These are phyloP conservation scores for Macadamia tetraphylla DNA, from an alignment of 164 flowering plant species.

Conservation along the genomic window DNA sequence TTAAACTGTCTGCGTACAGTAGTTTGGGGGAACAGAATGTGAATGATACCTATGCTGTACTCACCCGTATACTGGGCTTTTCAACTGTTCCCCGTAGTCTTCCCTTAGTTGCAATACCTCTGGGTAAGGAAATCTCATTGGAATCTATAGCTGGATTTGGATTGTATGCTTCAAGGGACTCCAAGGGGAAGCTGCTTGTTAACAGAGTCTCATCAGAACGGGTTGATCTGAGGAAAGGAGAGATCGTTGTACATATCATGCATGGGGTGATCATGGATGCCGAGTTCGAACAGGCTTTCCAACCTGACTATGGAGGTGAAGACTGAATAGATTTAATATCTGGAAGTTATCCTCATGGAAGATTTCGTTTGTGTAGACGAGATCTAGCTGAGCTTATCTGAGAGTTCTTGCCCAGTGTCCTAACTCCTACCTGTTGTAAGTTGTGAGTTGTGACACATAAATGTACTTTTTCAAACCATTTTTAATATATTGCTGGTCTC, in stretches of 20 bases:
- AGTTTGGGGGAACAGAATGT: constrained; percentile 29
- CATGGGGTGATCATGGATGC: constrained; percentile 87
- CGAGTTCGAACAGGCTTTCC: constrained; percentile 63
- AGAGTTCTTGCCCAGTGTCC: too few relatives aligned
- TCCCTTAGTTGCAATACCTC: constrained; percentile 25
- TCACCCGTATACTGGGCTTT: constrained; percentile 68
- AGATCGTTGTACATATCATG: constrained; percentile 69
- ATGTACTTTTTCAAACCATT: too few relatives aligned
- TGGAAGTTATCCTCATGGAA: background rate
- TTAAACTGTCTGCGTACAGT: constrained; percentile 35
- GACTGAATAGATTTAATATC: constrained; percentile 7
- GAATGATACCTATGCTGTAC: constrained; percentile 48
- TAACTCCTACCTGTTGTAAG: too few relatives aligned
- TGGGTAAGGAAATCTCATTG: constrained; percentile 32
- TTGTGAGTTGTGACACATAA: too few relatives aligned
- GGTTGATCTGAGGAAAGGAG: constrained; percentile 45
- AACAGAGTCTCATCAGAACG: constrained; percentile 45
- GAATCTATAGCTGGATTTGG: constrained; percentile 70
- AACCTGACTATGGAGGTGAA: constrained; percentile 36
- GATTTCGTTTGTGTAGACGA: background rate
- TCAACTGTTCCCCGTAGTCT: constrained; percentile 59
- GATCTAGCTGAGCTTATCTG: too few relatives aligned
- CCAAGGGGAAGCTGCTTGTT: constrained; percentile 42
- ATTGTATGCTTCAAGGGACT: constrained; percentile 38
- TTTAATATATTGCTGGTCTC: too few relatives aligned